Evolutionary conservation across 129 eudicot genomes (phyloP), one percentile per base, ranked within the genome.

Genomic region (Arctium lappa): DNA sequence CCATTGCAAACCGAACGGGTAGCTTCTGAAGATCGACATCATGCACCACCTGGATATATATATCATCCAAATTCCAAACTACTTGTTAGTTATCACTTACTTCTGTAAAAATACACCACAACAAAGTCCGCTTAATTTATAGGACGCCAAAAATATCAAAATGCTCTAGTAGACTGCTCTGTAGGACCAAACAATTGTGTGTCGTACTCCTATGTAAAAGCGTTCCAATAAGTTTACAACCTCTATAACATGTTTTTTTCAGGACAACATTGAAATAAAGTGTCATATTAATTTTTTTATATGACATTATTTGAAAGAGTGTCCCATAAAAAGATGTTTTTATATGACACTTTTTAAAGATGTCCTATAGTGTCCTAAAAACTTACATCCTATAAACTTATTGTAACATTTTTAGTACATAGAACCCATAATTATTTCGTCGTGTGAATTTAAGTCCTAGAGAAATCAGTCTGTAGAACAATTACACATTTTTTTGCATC

Each of bases 1-100:
- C 98, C 94, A 91, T 90, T 30, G 98, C 98, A 72, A 94, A 94
- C 53, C 98, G 88, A 16, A 94, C 98, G 0, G 98, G 98, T 76
- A 94, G 18, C 18, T 90, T 94, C 69, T 94, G 98, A 44, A 94
- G 93, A 89, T 91, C 97, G 8, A 94, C 98, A 77, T 94, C 98
- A 84, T 91, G 97, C 39, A 94, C 92, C 84, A 93, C 98, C 97
- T 93, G 13, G 29, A 74, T 15, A 68, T 76, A n/a, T 40, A 79
- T 15, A 48, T 22, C 38, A 76, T 48, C 53, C 75, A 83, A 60
- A 60, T 16, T 60, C 68, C 68, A 12, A 8, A 36, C 22, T 48
- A 76, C 10, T n/a, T 15, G 46, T 42, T 32, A 83, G 22, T 80
- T 0, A 10, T 10, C 6, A 60, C 3, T 56, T 10, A 38, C 13